phyloP scores from a whole-genome alignment of 192 early-diverging fungal genomes.

The Phycomyces blakesleeanus region DNA sequence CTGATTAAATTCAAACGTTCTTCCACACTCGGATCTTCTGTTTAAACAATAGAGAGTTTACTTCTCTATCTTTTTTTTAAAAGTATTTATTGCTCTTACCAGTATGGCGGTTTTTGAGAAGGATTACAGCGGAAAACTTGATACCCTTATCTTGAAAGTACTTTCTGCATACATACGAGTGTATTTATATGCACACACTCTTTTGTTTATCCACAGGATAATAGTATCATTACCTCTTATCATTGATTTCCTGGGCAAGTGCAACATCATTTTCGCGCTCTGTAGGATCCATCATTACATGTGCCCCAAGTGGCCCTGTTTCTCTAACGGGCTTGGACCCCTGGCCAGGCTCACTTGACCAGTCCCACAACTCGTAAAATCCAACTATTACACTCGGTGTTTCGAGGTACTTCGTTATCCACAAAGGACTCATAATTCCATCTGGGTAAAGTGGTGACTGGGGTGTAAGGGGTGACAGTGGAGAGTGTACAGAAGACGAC shows the following conservation, averaged over 20 bases:
- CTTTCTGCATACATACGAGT: slow-evolving; percentile 41
- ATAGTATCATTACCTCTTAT: slow-evolving; percentile 62
- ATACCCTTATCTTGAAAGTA: slow-evolving; percentile 58
- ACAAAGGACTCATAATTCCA: slow-evolving; percentile 72
- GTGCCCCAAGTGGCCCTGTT: slow-evolving; percentile 34
- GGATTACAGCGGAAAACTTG: slow-evolving; percentile 70
- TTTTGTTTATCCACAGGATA: not conserved
- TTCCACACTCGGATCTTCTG: slow-evolving; percentile 64
- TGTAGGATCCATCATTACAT: slow-evolving; percentile 37
- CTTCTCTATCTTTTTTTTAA: too few species aligned
- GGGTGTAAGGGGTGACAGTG: slow-evolving; percentile 64
- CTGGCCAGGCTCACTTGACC: slow-evolving; percentile 22
- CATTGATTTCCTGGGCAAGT: slow-evolving; percentile 63
- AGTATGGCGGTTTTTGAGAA: slow-evolving; percentile 50
- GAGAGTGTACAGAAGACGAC: slow-evolving; percentile 42
- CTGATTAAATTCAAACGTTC: slow-evolving; percentile 68
- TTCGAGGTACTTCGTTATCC: slow-evolving; percentile 65
- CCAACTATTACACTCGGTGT: slow-evolving; percentile 63
- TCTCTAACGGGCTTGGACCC: slow-evolving; percentile 18
- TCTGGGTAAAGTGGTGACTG: slow-evolving; percentile 77
- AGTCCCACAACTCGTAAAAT: slow-evolving; percentile 66
- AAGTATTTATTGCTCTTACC: slow-evolving; percentile 39
- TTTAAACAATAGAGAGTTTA: not conserved
- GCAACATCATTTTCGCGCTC: slow-evolving; percentile 62
- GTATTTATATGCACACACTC: not conserved